Percentiles rank a stretch among this genome's conserved stretches.
Conservation (phyloP, 495 filamentous ascomycete species). For the Aspergillus saccharolyticus region DNA sequence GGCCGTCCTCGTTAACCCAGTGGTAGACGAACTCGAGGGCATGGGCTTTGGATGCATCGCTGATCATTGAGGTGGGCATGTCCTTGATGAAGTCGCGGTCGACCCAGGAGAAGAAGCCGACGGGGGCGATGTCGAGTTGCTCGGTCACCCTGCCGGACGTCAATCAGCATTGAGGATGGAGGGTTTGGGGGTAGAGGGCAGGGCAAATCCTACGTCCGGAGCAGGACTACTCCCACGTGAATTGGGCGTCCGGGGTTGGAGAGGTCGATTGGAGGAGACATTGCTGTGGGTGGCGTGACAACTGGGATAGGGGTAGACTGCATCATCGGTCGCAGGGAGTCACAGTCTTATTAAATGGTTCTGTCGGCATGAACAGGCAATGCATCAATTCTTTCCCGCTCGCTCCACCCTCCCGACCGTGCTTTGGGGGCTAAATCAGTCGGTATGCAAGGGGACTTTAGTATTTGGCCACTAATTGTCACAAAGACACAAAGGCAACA, state of each 20-base stretch:
- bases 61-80: neutral
- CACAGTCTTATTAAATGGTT: neutral
- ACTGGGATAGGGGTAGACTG: too few species aligned
- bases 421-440: neutral
- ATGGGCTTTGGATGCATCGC: neutral
- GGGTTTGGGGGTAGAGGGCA: too few species aligned
- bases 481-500: too few species aligned
- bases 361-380: neutral
- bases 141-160: neutral
- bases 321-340: too few species aligned
- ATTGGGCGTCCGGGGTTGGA: constrained; percentile 12
- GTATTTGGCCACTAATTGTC: too few species aligned
- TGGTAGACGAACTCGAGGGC: neutral
- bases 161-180: too few species aligned
- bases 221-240: constrained; percentile 9
- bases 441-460: too few species aligned
- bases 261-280: constrained; percentile 12
- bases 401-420: constrained; percentile 1
- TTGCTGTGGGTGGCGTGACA: too few species aligned
- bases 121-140: neutral
- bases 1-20: neutral
- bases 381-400: neutral
- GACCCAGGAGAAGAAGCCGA: neutral
- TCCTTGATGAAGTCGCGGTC: neutral
- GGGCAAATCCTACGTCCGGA: constrained; percentile 2